Conservation (phyloP, 148 eudicot species). For the Fagopyrum tataricum region DNA sequence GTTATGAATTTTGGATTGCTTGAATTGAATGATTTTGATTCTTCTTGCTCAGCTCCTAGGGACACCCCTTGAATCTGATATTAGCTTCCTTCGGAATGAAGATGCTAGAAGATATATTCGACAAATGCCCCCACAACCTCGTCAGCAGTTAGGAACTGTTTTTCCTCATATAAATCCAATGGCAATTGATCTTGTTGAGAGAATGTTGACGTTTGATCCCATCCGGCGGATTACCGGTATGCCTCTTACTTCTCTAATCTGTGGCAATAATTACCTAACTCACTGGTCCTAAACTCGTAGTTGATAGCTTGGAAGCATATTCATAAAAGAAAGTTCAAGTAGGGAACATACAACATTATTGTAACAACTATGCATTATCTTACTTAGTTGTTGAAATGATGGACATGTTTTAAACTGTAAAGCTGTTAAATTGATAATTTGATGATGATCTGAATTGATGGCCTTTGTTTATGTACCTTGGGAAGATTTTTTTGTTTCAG, state of each 20-base stretch:
- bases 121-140: conserved; percentile 63
- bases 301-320: too few species aligned
- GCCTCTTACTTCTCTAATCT: background rate
- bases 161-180: conserved; percentile 74
- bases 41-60: conserved; percentile 51
- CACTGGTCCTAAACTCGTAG: too few species aligned
- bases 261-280: background rate
- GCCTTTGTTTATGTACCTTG: background rate
- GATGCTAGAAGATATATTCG: conserved; percentile 69
- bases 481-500: background rate
- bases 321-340: too few species aligned
- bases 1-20: too few species aligned
- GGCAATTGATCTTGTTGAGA: conserved; percentile 78
- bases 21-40: background rate
- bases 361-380: background rate
- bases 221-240: conserved; percentile 76
- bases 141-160: conserved; percentile 39
- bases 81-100: conserved; percentile 53
- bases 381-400: background rate
- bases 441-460: background rate
- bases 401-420: background rate
- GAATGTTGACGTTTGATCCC: conserved; percentile 81
- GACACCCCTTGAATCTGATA: conserved; percentile 70
- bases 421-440: background rate
- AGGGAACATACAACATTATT: background rate